Conservation (phyloP, 1,284 basidiomycete species). For the Cerioporus squamosus region DNA sequence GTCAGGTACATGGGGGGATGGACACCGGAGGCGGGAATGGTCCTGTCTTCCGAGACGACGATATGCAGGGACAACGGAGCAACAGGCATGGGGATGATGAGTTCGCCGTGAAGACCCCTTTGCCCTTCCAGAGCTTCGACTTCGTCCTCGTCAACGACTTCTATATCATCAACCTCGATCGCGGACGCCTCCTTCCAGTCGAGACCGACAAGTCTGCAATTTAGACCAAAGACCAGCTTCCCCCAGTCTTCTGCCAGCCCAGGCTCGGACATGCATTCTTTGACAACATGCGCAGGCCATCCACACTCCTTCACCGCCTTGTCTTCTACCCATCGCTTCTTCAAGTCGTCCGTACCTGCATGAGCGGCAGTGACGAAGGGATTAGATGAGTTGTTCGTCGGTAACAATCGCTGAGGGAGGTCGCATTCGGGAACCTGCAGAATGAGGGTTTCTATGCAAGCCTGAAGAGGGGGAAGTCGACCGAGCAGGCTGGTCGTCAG, state of each 20-base stretch:
- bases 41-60: slow-evolving; percentile 49
- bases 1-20: slow-evolving; percentile 80
- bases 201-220: slow-evolving; percentile 51
- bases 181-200: slow-evolving; percentile 31
- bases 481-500: slow-evolving; percentile 55
- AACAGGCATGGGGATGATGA: slow-evolving; percentile 66
- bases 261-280: slow-evolving; percentile 49
- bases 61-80: slow-evolving; percentile 73
- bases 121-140: slow-evolving; percentile 71
- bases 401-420: slow-evolving; percentile 67
- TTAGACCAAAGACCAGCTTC: slow-evolving; percentile 53
- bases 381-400: slow-evolving; percentile 67
- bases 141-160: slow-evolving; percentile 58
- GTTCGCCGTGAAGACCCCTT: slow-evolving; percentile 46
- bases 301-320: slow-evolving; percentile 85
- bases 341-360: slow-evolving; percentile 66
- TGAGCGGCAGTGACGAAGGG: slow-evolving; percentile 68
- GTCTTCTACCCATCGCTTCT: slow-evolving; percentile 83
- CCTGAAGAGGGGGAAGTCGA: slow-evolving; percentile 58
- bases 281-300: slow-evolving; percentile 78
- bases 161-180: slow-evolving; percentile 26
- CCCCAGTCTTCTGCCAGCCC: slow-evolving; percentile 51
- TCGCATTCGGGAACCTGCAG: slow-evolving; percentile 82
- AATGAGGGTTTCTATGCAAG: slow-evolving; percentile 77
- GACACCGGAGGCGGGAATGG: slow-evolving; percentile 58